Conservation (phyloP, 495 filamentous ascomycete genomes). For the Choiromyces venosus region DNA sequence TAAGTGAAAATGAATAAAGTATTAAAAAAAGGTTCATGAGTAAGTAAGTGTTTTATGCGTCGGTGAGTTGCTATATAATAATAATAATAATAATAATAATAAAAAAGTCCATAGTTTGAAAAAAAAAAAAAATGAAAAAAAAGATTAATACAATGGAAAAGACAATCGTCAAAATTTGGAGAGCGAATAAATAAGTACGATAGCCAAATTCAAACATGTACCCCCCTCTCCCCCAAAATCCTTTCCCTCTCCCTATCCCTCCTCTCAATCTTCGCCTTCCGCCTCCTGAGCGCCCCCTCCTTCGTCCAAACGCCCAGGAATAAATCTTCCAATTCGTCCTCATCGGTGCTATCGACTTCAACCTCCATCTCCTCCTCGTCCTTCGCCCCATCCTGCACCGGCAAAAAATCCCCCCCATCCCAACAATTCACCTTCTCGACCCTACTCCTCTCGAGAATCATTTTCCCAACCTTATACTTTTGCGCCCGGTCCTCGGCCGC, state of each 20-base stretch:
- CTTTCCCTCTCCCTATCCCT: constrained; percentile 19
- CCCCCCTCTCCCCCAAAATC: background rate
- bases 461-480: constrained; percentile 91
- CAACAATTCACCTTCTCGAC: constrained; percentile 51
- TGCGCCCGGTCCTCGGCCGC: constrained; percentile 74
- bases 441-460: constrained; percentile 82
- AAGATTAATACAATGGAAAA: too few species aligned
- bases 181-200: too few species aligned
- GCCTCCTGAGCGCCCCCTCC: constrained; percentile 58
- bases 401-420: constrained; percentile 62
- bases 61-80: too few species aligned
- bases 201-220: constrained; percentile 5
- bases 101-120: too few species aligned
- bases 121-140: too few species aligned
- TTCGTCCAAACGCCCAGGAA: constrained; percentile 83
- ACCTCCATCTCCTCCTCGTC: constrained; percentile 41
- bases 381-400: constrained; percentile 10
- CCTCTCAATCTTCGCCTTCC: constrained; percentile 51
- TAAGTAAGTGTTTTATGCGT: too few species aligned
- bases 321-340: constrained; percentile 91
- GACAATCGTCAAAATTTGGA: too few species aligned
- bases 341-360: constrained; percentile 85
- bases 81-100: too few species aligned
- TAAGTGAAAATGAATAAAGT: too few species aligned
- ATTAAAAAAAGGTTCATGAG: too few species aligned